These are phyloP conservation scores for Heritiera fomes DNA, from an alignment of 345 rosid genomes.

Conservation along the genomic window DNA sequence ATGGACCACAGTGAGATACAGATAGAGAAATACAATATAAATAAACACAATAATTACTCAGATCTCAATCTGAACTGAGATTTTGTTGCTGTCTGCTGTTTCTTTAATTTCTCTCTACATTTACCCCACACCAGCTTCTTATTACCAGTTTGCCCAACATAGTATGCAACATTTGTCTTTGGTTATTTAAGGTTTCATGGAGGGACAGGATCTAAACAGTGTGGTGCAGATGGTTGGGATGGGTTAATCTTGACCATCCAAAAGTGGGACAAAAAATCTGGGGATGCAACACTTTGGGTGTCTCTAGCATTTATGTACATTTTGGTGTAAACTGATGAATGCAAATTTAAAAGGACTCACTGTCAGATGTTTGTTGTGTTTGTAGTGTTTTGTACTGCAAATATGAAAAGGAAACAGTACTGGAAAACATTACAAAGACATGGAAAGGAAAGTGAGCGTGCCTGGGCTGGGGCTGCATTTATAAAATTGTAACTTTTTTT, in stretches of 20 bases:
- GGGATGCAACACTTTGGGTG: conserved; percentile 35
- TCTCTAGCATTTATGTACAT: conserved; percentile 35
- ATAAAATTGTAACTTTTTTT: too few relatives aligned
- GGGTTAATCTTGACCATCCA: conserved; percentile 48
- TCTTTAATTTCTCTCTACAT: conserved; percentile 17
- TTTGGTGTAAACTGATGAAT: conserved; percentile 32
- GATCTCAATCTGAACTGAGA: conserved; percentile 80
- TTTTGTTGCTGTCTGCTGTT: conserved; percentile 28
- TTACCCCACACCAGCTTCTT: conserved; percentile 14
- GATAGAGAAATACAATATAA: neutral
- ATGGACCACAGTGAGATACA: conserved; percentile 39
- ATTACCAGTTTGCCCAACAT: conserved; percentile 41
- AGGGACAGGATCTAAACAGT: conserved; percentile 32
- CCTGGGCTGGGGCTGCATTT: conserved; percentile 2
- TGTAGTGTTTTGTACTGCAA: conserved; percentile 26
- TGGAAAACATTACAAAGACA: neutral
- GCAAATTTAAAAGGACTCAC: conserved; percentile 31
- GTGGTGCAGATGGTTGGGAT: conserved; percentile 7
- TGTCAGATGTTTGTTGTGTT: conserved; percentile 59
- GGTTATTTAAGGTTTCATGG: conserved; percentile 21
- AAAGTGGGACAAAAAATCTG: conserved; percentile 39
- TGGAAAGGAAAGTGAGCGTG: neutral
- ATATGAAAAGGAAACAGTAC: neutral
- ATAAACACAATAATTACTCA: conserved; percentile 42
- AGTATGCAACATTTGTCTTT: conserved; percentile 14